Conservation (phyloP, 257 asterid genomes). For the Solanum dulcamara region DNA sequence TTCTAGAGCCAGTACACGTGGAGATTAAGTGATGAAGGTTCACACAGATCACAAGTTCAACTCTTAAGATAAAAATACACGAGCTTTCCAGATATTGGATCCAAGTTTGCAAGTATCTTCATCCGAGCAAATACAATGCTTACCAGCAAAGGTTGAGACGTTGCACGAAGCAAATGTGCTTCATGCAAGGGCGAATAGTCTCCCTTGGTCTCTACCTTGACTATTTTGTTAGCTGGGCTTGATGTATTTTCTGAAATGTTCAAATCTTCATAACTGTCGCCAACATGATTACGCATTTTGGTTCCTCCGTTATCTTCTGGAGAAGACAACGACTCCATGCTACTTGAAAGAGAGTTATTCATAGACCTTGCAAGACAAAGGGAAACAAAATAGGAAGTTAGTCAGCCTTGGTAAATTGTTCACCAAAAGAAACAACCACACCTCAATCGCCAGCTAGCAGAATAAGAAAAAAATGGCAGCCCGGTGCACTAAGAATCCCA, state of each 20-base stretch:
- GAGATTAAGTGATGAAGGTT: not conserved
- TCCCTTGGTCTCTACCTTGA: constrained; percentile 18
- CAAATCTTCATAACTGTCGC: constrained; percentile 20
- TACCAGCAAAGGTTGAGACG: constrained; percentile 45
- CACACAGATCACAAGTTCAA: not conserved
- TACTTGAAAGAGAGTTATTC: constrained; percentile 19
- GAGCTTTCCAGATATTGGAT: not conserved
- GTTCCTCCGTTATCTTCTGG: constrained; percentile 23
- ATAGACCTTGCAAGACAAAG: constrained; percentile 33
- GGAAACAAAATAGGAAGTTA: constrained; percentile 6
- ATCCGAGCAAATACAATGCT: constrained; percentile 7
- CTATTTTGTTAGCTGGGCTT: constrained; percentile 12
- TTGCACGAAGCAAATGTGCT: constrained; percentile 18
- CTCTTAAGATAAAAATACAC: not conserved
- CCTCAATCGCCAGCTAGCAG: not conserved
- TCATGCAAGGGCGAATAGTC: constrained; percentile 21
- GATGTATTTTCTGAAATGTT: constrained; percentile 16
- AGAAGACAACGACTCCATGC: constrained; percentile 21
- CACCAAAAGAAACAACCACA: not conserved
- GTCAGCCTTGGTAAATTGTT: constrained; percentile 7
- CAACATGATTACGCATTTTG: constrained; percentile 16
- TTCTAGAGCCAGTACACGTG: not conserved
- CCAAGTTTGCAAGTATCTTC: not conserved
- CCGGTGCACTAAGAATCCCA: not conserved
- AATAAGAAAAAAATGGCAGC: not conserved